Evolutionary conservation across 495 filamentous ascomycete genomes (phyloP).

Genomic region (Trichoderma gamsii): DNA sequence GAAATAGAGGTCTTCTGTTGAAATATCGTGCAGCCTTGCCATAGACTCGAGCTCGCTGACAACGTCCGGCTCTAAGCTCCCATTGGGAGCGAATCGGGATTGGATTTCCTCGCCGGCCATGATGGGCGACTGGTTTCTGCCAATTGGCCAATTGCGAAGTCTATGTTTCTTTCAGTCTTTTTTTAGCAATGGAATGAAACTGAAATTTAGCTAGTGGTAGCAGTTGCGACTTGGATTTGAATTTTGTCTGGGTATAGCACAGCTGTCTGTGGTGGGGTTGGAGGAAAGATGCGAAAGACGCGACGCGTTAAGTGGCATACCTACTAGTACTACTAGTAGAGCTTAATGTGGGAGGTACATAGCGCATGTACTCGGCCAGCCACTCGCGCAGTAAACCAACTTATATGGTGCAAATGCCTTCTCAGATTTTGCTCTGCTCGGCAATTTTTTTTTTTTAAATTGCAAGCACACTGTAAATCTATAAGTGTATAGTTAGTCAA

Average conservation of each 20-base stretch:
- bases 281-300: background rate
- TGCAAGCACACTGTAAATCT: too few species aligned
- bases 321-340: too few species aligned
- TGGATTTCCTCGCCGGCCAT: conserved; percentile 12
- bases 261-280: conserved; percentile 9
- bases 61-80: conserved; percentile 59
- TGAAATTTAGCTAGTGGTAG: background rate
- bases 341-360: background rate
- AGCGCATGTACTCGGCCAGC: background rate
- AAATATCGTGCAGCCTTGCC: conserved; percentile 69
- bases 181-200: background rate
- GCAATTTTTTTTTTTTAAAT: too few species aligned
- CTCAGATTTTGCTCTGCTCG: too few species aligned
- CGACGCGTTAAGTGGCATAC: conserved; percentile 14
- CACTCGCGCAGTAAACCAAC: background rate
- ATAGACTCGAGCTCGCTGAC: conserved; percentile 75
- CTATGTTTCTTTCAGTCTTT: background rate
- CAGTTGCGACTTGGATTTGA: background rate
- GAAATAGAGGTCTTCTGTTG: conserved; percentile 79
- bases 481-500: too few species aligned
- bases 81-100: conserved; percentile 16
- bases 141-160: background rate
- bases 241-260: background rate
- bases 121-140: background rate
- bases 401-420: background rate